Evolutionary conservation across 1,284 basidiomycete species (phyloP).

Genomic region (Heterobasidion occidentale): DNA sequence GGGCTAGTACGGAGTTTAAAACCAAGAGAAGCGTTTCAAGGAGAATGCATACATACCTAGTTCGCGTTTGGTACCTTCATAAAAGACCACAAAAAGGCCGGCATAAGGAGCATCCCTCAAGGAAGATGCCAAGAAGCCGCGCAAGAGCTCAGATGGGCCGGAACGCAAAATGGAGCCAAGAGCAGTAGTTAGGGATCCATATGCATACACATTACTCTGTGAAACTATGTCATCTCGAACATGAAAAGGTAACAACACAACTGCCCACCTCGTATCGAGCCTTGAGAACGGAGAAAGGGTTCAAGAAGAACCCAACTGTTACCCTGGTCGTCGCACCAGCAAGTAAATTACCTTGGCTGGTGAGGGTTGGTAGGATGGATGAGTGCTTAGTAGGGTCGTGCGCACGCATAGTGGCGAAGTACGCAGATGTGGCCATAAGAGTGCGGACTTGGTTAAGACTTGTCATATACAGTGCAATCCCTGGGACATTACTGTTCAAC

Average conservation of each 20-base stretch:
- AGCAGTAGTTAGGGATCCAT: constrained; percentile 58
- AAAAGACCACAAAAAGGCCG: constrained; percentile 87
- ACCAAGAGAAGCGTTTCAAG: background rate
- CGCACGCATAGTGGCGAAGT: constrained; percentile 41
- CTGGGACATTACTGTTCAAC: constrained; percentile 77
- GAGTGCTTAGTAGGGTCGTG: constrained; percentile 16
- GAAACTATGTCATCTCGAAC: constrained; percentile 1
- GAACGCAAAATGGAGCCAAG: constrained; percentile 55
- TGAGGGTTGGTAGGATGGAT: constrained; percentile 73
- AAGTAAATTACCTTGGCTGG: constrained; percentile 77
- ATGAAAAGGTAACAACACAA: background rate
- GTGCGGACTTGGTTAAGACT: constrained; percentile 73
- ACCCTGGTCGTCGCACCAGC: constrained; percentile 86
- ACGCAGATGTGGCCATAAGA: constrained; percentile 57
- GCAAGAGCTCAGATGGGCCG: constrained; percentile 79
- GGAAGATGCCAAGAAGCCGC: constrained; percentile 87
- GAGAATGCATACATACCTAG: constrained; percentile 35
- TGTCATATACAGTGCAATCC: constrained; percentile 90
- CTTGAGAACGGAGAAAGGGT: constrained; percentile 93
- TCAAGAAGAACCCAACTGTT: constrained; percentile 81
- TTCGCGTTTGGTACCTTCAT: constrained; percentile 79
- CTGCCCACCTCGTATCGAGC: constrained; percentile 82
- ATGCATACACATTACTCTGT: constrained; percentile 77
- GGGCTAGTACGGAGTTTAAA: constrained; percentile 12
- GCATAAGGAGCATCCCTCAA: constrained; percentile 95